Conservation (phyloP, 306 rosid genomes). For the Dryas alaskensis region DNA sequence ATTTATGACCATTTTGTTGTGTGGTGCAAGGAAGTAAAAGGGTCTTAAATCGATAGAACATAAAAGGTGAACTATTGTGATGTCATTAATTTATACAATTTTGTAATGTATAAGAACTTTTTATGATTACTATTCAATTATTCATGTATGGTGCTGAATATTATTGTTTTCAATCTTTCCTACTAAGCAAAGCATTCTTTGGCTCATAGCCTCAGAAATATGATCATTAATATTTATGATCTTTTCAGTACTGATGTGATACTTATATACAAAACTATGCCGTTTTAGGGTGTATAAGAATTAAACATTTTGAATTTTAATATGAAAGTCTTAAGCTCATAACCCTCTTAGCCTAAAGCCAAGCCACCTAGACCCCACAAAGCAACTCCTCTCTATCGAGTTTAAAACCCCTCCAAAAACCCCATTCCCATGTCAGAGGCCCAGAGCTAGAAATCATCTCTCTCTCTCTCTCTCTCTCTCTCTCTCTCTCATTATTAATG, state of each 20-base stretch:
- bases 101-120: background rate
- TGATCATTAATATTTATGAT: too few relatives aligned
- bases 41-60: too few relatives aligned
- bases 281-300: too few relatives aligned
- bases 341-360: constrained; percentile 2
- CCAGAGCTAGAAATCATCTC: background rate
- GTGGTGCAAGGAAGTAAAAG: too few relatives aligned
- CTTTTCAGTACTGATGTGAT: too few relatives aligned
- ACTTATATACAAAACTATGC: too few relatives aligned
- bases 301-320: too few relatives aligned
- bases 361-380: constrained; percentile 18
- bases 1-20: too few relatives aligned
- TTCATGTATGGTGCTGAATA: background rate
- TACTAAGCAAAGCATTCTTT: constrained; percentile 25
- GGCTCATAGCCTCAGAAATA: background rate
- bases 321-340: too few relatives aligned
- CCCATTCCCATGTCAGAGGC: constrained; percentile 19
- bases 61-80: too few relatives aligned
- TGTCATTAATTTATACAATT: background rate
- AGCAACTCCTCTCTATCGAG: constrained; percentile 19
- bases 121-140: background rate
- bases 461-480: background rate
- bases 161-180: constrained; percentile 22
- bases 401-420: constrained; percentile 40
- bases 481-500: constrained; percentile 18